phyloP scores from a whole-genome alignment of 805 yeast genomes.

The Phaffomyces opuntiae region DNA sequence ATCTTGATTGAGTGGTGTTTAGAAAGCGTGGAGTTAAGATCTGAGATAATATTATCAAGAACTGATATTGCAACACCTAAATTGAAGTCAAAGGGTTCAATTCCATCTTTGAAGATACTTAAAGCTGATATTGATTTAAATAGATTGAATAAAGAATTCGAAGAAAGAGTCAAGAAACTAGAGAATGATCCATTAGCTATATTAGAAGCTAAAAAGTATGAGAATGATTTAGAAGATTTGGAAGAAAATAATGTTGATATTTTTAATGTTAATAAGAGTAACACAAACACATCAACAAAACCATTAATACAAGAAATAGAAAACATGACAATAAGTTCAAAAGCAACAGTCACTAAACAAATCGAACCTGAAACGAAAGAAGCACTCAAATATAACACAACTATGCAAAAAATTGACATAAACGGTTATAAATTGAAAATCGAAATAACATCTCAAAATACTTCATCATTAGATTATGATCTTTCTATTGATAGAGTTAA shows the following conservation, averaged over 20 bases:
- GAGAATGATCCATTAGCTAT: slow-evolving; percentile 37
- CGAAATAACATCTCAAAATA: slow-evolving; percentile 28
- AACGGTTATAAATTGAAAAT: slow-evolving; percentile 28
- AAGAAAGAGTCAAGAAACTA: slow-evolving; percentile 25
- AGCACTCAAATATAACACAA: slow-evolving; percentile 21
- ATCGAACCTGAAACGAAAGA: neutral
- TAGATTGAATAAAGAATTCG: slow-evolving; percentile 31
- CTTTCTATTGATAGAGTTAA: slow-evolving; percentile 23
- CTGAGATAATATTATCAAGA: slow-evolving; percentile 48
- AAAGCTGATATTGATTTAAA: slow-evolving; percentile 35
- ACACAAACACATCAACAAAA: slow-evolving; percentile 13
- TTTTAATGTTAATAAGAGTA: slow-evolving; percentile 3
- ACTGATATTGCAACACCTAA: slow-evolving; percentile 60
- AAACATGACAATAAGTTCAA: slow-evolving; percentile 20
- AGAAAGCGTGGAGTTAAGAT: slow-evolving; percentile 63
- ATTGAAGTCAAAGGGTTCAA: slow-evolving; percentile 61
- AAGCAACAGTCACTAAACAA: slow-evolving; percentile 1
- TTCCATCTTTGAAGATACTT: slow-evolving; percentile 38
- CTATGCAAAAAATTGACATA: slow-evolving; percentile 22
- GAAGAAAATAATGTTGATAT: slow-evolving; percentile 19
- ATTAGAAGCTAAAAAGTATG: slow-evolving; percentile 32
- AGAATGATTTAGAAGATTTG: slow-evolving; percentile 19
- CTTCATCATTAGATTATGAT: slow-evolving; percentile 28
- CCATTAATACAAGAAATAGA: slow-evolving; percentile 53
- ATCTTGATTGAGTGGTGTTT: slow-evolving; percentile 79